Percentiles rank a stretch among this genome's conserved stretches.
Conservation (phyloP, 2,329 filamentous ascomycete species). For the Corynespora cassiicola region DNA sequence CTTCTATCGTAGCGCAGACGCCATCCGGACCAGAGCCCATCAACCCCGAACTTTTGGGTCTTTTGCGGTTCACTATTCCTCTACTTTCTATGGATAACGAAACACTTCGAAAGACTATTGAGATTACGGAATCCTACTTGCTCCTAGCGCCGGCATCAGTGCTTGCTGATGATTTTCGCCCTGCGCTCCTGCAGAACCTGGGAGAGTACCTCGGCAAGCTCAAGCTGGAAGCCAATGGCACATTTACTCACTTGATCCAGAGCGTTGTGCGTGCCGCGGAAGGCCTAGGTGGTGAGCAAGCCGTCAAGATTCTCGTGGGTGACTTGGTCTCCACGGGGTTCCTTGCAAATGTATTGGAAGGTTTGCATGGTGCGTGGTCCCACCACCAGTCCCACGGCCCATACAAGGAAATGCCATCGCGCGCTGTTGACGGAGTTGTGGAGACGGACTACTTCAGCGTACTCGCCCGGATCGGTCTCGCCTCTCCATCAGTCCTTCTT, state of each 20-base stretch:
- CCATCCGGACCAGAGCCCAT: constrained; percentile 50
- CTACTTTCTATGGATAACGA: constrained; percentile 58
- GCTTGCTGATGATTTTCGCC: constrained; percentile 50
- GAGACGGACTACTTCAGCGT: constrained; percentile 88
- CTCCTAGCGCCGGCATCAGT: constrained; percentile 56
- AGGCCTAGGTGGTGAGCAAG: constrained; percentile 57
- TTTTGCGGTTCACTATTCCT: constrained; percentile 54
- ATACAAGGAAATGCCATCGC: constrained; percentile 65
- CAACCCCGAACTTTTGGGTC: constrained; percentile 49
- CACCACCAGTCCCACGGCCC: constrained; percentile 85
- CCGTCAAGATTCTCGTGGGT: constrained; percentile 57
- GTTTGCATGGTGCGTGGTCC: constrained; percentile 46
- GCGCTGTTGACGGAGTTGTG: constrained; percentile 74
- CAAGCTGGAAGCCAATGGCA: constrained; percentile 56
- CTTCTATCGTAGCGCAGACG: constrained; percentile 72
- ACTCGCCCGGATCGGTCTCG: constrained; percentile 77
- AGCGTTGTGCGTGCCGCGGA: constrained; percentile 58
- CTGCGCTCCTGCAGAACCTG: constrained; percentile 46
- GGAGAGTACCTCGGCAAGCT: constrained; percentile 53
- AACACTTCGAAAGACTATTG: constrained; percentile 54
- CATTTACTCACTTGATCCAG: constrained; percentile 55
- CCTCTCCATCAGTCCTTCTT: constrained; percentile 73
- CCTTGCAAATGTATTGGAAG: constrained; percentile 60
- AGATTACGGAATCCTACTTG: constrained; percentile 58
- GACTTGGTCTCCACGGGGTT: constrained; percentile 66